Evolutionary conservation across 1,284 basidiomycete genomes (phyloP).

Genomic region (Puccinia hordei): DNA sequence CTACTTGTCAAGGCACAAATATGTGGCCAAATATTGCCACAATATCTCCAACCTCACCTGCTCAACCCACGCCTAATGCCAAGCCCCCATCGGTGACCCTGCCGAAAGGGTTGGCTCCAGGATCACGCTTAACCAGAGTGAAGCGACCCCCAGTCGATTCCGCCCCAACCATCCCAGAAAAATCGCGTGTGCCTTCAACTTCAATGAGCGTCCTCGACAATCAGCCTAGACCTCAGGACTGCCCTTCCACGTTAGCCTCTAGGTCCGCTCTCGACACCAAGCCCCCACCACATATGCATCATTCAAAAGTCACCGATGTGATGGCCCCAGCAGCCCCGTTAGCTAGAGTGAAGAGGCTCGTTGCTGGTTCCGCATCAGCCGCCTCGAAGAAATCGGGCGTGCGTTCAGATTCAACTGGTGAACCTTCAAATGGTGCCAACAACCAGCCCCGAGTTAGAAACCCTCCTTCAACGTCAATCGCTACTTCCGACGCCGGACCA

Average conservation of each 20-base stretch:
- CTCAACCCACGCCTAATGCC: neutral
- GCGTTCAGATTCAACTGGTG: neutral
- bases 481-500: neutral
- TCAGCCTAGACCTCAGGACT: neutral
- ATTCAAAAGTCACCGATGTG: neutral
- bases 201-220: neutral
- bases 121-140: neutral
- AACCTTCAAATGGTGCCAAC: neutral
- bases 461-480: constrained; percentile 7
- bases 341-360: neutral
- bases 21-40: neutral
- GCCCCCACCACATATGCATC: neutral
- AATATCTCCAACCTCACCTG: constrained; percentile 1
- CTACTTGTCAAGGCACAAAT: neutral
- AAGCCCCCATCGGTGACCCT: neutral
- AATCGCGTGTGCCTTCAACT: neutral
- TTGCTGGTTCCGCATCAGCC: neutral
- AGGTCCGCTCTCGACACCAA: neutral
- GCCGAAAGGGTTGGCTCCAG: neutral
- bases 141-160: neutral
- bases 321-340: neutral
- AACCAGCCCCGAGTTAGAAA: neutral
- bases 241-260: neutral
- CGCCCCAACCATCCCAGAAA: neutral
- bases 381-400: constrained; percentile 10